Percentiles rank a stretch among this genome's conserved stretches.
Conservation (phyloP, 2,329 filamentous ascomycete species). For the Alternaria rosae region DNA sequence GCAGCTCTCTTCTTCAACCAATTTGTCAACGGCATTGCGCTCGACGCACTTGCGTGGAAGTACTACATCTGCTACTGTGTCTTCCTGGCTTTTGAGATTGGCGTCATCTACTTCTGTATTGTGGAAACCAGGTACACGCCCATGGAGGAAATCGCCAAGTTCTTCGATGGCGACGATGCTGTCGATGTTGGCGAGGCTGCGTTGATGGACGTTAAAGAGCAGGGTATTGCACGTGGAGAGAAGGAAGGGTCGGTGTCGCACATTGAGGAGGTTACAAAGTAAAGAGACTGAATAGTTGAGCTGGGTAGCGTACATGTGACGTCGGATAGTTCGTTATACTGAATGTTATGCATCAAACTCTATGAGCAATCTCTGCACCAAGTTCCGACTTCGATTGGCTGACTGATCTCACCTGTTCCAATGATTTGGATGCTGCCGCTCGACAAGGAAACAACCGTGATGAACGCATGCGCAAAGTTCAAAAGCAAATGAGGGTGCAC, state of each 20-base stretch:
- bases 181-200: slow-evolving; percentile 22
- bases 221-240: slow-evolving; percentile 1
- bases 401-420: not conserved
- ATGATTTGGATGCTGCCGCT: not conserved
- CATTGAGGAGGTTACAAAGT: slow-evolving; percentile 1
- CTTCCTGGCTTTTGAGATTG: slow-evolving; percentile 20
- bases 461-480: not conserved
- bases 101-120: slow-evolving; percentile 23
- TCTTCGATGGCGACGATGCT: slow-evolving; percentile 23
- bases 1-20: slow-evolving; percentile 24
- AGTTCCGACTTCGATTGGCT: not conserved
- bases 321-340: not conserved
- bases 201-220: slow-evolving; percentile 21
- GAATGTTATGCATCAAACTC: not conserved
- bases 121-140: slow-evolving; percentile 26
- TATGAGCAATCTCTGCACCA: not conserved
- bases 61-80: slow-evolving; percentile 32
- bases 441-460: not conserved
- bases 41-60: slow-evolving; percentile 26
- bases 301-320: not conserved
- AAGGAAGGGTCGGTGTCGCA: slow-evolving; percentile 1
- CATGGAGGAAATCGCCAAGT: slow-evolving; percentile 26
- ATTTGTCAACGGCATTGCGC: slow-evolving; percentile 25
- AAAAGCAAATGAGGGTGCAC: not conserved
- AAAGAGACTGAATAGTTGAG: not conserved